A percentile compares a stretch with the other conserved stretches of the same genome.
Evolutionary conservation across 768 basidiomycete genomes (phyloP).

Genomic region (Xerocomellus dryophilus): DNA sequence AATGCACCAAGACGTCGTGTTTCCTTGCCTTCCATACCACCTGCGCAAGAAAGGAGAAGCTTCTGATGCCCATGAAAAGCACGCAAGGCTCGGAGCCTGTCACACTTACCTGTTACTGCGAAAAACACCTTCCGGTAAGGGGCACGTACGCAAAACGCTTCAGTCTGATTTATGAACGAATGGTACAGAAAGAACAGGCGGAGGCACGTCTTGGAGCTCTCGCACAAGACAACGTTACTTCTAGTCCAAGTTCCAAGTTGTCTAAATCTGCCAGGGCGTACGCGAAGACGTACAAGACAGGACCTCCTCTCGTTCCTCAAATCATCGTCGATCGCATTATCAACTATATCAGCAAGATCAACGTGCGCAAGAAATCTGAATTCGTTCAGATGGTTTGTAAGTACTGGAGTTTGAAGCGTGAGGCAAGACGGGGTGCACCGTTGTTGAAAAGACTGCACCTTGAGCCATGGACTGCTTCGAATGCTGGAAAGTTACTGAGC

Average conservation of each 20-base stretch:
- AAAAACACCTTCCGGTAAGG: conserved; percentile 85
- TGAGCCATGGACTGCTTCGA: conserved; percentile 93
- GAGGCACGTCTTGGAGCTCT: conserved; percentile 58
- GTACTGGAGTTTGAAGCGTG: conserved; percentile 98
- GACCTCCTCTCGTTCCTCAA: conserved; percentile 87
- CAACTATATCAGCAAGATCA: conserved; percentile 68
- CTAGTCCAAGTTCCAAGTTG: conserved; percentile 41
- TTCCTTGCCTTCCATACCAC: conserved; percentile 93
- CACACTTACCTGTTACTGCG: conserved; percentile 78
- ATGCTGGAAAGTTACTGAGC: conserved; percentile 58
- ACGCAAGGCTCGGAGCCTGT: conserved; percentile 71
- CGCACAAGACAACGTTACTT: conserved; percentile 40
- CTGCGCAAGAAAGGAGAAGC: conserved; percentile 83
- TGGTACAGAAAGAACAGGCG: conserved; percentile 61
- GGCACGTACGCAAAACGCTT: background rate
- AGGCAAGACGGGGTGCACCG: conserved; percentile 90
- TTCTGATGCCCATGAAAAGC: conserved; percentile 85
- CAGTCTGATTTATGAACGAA: background rate
- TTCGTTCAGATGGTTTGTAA: conserved; percentile 77
- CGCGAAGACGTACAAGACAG: conserved; percentile 87
- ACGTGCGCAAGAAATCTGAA: conserved; percentile 69
- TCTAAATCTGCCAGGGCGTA: conserved; percentile 88
- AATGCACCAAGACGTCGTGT: conserved; percentile 88
- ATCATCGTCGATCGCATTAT: conserved; percentile 79
- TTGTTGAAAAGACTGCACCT: conserved; percentile 89